A percentile compares a stretch with the other conserved stretches of the same genome.
These are phyloP conservation scores for Torulaspora pretoriensis DNA, from an alignment of 1,139 yeast species.

Conservation along the genomic window DNA sequence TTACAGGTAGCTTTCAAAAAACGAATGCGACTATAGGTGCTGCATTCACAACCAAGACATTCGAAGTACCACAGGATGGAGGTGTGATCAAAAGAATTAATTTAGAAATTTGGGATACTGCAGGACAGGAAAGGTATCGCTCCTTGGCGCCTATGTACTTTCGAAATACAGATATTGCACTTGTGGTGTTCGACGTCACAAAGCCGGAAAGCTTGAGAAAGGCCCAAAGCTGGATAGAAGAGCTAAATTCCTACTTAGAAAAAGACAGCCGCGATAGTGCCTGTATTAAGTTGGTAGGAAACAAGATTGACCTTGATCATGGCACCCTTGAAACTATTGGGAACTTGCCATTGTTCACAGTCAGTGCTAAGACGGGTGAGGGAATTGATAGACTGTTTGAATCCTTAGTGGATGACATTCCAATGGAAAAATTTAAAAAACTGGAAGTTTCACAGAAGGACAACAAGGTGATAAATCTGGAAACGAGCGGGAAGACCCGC, in stretches of 20 bases:
- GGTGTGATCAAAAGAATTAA: conserved; percentile 53
- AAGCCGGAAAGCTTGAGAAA: conserved; percentile 65
- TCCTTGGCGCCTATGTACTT: conserved; percentile 84
- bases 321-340: conserved; percentile 53
- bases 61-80: conserved; percentile 47
- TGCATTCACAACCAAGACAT: conserved; percentile 86
- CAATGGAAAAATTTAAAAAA: conserved; percentile 35
- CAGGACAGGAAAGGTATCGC: conserved; percentile 80
- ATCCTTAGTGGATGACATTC: conserved; percentile 75
- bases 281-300: conserved; percentile 76
- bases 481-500: conserved; percentile 2
- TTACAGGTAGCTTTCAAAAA: conserved; percentile 86
- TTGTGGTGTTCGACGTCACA: conserved; percentile 71
- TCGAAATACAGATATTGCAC: conserved; percentile 76
- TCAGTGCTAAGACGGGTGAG: conserved; percentile 87
- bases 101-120: conserved; percentile 84
- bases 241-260: conserved; percentile 78
- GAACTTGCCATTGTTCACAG: conserved; percentile 58
- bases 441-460: conserved; percentile 1
- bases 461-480: conserved; percentile 2
- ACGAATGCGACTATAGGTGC: conserved; percentile 96
- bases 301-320: conserved; percentile 59
- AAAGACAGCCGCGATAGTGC: conserved; percentile 52
- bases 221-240: conserved; percentile 94
- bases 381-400: conserved; percentile 75